Percentiles rank a stretch among this genome's conserved stretches.
Conservation (phyloP, 352 stramenopile species). For the Phytophthora pisi region DNA sequence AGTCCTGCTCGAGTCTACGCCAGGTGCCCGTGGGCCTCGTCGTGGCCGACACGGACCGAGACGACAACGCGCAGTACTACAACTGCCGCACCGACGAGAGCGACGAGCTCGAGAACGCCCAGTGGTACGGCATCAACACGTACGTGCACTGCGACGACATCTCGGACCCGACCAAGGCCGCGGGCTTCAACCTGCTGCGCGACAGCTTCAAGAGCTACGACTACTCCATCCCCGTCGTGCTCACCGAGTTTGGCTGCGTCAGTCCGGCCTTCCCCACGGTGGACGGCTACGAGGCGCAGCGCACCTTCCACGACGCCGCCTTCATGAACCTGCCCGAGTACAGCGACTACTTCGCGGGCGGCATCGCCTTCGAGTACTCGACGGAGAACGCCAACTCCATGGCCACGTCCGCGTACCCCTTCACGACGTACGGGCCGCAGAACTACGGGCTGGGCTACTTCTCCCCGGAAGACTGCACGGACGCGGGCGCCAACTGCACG, state of each 20-base stretch:
- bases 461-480: slow-evolving; percentile 64
- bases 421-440: slow-evolving; percentile 60
- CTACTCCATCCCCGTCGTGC: slow-evolving; percentile 43
- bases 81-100: slow-evolving; percentile 71
- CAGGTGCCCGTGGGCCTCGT: slow-evolving; percentile 79
- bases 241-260: slow-evolving; percentile 43
- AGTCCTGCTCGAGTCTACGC: slow-evolving; percentile 59
- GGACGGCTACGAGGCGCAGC: slow-evolving; percentile 72
- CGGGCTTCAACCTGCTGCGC: slow-evolving; percentile 65
- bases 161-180: slow-evolving; percentile 42
- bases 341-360: slow-evolving; percentile 65
- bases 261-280: slow-evolving; percentile 42
- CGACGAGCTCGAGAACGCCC: slow-evolving; percentile 70
- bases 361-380: slow-evolving; percentile 82
- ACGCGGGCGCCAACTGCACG: slow-evolving; percentile 42
- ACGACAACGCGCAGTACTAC: slow-evolving; percentile 79
- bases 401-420: slow-evolving; percentile 61
- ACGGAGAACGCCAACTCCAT: slow-evolving; percentile 80
- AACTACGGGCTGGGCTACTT: slow-evolving; percentile 87
- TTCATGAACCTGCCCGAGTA: slow-evolving; percentile 62
- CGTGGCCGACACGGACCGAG: slow-evolving; percentile 64
- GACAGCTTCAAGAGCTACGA: slow-evolving; percentile 68
- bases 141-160: slow-evolving; percentile 81
- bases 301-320: slow-evolving; percentile 72
- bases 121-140: slow-evolving; percentile 89